Conservation (phyloP, 306 rosid genomes). For the Argentina anserina region DNA sequence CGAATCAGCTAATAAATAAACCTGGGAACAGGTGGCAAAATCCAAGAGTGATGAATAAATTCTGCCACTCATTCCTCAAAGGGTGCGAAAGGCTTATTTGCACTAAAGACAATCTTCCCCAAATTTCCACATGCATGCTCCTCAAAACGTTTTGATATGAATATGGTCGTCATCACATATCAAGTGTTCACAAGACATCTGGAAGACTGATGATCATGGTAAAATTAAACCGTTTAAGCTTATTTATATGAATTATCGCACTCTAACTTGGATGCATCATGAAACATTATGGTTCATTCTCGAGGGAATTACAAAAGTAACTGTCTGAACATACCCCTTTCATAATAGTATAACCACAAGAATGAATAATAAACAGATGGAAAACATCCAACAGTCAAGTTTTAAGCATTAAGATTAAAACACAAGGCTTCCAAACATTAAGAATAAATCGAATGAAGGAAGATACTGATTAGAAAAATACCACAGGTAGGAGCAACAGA, state of each 20-base stretch:
- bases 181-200: neutral
- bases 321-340: neutral
- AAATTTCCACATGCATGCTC: neutral
- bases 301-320: neutral
- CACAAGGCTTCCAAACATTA: neutral
- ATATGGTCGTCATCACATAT: neutral
- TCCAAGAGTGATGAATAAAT: neutral
- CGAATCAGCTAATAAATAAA: neutral
- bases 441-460: neutral
- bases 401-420: neutral
- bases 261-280: neutral
- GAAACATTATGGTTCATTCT: neutral
- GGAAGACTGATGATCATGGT: neutral
- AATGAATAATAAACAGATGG: neutral
- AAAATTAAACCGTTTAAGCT: neutral
- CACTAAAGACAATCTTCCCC: neutral
- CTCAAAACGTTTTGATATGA: neutral
- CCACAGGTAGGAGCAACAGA: neutral
- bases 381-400: neutral
- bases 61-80: neutral
- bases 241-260: neutral
- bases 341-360: neutral
- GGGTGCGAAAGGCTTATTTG: neutral
- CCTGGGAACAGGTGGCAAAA: neutral
- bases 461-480: neutral